phyloP scores from a whole-genome alignment of 176 grass and related monocot species.

The Oryza nivara region DNA sequence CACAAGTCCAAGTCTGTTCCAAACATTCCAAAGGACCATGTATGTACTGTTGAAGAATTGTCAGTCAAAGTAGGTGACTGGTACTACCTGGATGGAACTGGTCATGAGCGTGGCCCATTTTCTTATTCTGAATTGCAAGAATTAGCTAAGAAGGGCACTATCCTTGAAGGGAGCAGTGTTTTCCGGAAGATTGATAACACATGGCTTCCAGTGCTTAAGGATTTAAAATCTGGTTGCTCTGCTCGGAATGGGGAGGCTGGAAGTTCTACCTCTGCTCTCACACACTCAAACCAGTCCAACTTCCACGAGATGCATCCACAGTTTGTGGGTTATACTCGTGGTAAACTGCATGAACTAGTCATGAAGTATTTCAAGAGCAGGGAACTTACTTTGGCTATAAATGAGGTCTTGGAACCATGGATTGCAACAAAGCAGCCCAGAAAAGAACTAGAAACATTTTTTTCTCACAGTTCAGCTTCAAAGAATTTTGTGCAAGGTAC shows the following conservation, averaged over 20 bases:
- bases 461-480: slow-evolving; percentile 63
- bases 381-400: slow-evolving; percentile 94
- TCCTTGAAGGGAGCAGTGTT: slow-evolving; percentile 79
- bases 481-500: slow-evolving; percentile 61
- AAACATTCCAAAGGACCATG: slow-evolving; percentile 79
- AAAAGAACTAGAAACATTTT: slow-evolving; percentile 82
- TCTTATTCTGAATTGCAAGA: slow-evolving; percentile 84
- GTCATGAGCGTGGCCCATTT: slow-evolving; percentile 85
- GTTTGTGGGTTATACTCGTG: slow-evolving; percentile 83
- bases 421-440: slow-evolving; percentile 89
- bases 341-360: slow-evolving; percentile 95
- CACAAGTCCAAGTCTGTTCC: slow-evolving; percentile 69
- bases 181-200: slow-evolving; percentile 94
- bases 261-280: slow-evolving; percentile 37
- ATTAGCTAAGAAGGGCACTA: slow-evolving; percentile 73
- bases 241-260: slow-evolving; percentile 23
- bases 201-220: slow-evolving; percentile 86
- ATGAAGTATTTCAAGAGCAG: slow-evolving; percentile 98
- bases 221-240: slow-evolving; percentile 54
- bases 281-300: slow-evolving; percentile 33
- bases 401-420: slow-evolving; percentile 99
- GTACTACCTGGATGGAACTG: slow-evolving; percentile 94
- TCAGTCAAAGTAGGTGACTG: slow-evolving; percentile 82
- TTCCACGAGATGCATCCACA: slow-evolving; percentile 87
- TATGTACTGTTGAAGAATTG: slow-evolving; percentile 82